Conservation (phyloP, 768 basidiomycete species). For the Panellus pusillus region DNA sequence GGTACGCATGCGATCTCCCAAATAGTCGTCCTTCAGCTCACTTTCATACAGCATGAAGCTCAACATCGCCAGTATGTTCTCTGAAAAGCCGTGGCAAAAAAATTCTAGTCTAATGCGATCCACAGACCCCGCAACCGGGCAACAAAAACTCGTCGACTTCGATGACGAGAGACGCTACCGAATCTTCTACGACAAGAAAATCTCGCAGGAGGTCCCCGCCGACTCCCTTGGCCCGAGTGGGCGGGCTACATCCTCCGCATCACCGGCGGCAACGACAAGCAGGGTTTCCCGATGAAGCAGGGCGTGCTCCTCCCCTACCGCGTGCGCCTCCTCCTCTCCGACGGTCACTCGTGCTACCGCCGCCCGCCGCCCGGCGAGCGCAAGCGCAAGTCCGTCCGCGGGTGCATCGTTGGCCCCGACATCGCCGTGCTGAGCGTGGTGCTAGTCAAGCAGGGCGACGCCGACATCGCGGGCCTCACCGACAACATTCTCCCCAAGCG, state of each 20-base stretch:
- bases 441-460: constrained; percentile 95
- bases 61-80: constrained; percentile 88
- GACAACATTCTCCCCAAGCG: constrained; percentile 92
- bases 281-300: constrained; percentile 99
- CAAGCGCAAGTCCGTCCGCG: constrained; percentile 98
- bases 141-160: constrained; percentile 93
- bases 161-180: constrained; percentile 91
- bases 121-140: constrained; percentile 92
- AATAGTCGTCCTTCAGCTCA: background rate
- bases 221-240: constrained; percentile 92
- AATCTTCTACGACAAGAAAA: constrained; percentile 96
- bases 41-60: constrained; percentile 79
- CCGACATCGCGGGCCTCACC: constrained; percentile 88
- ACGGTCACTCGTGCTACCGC: constrained; percentile 99
- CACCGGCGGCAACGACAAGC: constrained; percentile 98
- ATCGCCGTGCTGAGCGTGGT: constrained; percentile 92
- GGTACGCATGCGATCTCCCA: too few relatives aligned
- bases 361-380: constrained; percentile 91
- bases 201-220: constrained; percentile 90
- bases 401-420: constrained; percentile 96
- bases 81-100: constrained; percentile 10
- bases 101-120: constrained; percentile 16
- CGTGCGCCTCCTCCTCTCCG: constrained; percentile 89
- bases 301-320: constrained; percentile 94
- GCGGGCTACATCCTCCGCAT: constrained; percentile 96